Conservation (phyloP, 208 protist genomes). For the Crithidia brevicula region DNA sequence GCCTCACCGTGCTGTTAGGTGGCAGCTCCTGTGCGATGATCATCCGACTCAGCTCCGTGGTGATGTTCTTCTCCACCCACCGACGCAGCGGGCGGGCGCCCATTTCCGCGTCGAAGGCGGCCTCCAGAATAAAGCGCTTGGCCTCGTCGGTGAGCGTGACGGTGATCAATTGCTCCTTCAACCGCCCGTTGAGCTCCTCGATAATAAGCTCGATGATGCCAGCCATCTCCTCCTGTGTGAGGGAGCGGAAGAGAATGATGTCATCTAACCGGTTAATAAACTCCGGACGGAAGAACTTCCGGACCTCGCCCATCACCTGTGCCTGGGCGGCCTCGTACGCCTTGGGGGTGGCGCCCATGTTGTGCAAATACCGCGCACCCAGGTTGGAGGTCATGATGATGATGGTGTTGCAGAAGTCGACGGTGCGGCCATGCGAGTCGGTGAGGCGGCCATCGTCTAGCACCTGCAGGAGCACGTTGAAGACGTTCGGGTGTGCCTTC, state of each 20-base stretch:
- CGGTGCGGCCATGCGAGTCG: slow-evolving; percentile 95
- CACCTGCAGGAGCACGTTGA: slow-evolving; percentile 98
- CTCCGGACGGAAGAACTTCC: slow-evolving; percentile 95
- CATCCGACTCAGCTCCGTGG: slow-evolving; percentile 88
- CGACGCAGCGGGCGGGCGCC: slow-evolving; percentile 89
- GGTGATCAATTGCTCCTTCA: slow-evolving; percentile 64
- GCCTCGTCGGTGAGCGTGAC: slow-evolving; percentile 65
- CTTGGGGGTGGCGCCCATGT: slow-evolving; percentile 45
- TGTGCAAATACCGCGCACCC: slow-evolving; percentile 83
- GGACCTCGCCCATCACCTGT: slow-evolving; percentile 91
- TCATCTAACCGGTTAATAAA: slow-evolving; percentile 99
- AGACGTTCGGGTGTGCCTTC: slow-evolving; percentile 98
- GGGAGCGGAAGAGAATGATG: slow-evolving; percentile 97
- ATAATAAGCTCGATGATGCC: slow-evolving; percentile 94
- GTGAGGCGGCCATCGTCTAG: slow-evolving; percentile 99
- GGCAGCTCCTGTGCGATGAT: slow-evolving; percentile 80
- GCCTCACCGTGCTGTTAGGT: slow-evolving; percentile 69
- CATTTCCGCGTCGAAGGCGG: slow-evolving; percentile 86
- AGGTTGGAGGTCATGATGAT: slow-evolving; percentile 99
- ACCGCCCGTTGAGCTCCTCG: slow-evolving; percentile 67
- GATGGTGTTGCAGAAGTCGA: slow-evolving; percentile 98
- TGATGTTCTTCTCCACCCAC: slow-evolving; percentile 90
- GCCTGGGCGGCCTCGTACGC: slow-evolving; percentile 55
- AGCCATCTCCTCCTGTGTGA: slow-evolving; percentile 80
- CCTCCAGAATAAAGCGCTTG: slow-evolving; percentile 69